Base-by-base conservation (phyloP, 495 filamentous ascomycete species). In the Penicillium mononematosum region DNA sequence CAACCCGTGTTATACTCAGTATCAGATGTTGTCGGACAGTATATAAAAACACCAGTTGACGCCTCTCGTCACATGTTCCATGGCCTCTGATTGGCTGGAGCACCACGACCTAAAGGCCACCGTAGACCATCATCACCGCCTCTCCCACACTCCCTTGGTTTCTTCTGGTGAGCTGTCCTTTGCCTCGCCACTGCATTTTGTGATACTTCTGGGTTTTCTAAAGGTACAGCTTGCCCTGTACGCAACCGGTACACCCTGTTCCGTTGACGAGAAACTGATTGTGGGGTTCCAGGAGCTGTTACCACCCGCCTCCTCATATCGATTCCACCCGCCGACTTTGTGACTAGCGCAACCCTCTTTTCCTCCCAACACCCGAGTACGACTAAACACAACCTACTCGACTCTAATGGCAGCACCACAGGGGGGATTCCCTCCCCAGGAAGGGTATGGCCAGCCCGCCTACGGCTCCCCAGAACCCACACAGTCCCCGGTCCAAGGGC, bases 351-450 rank as follows among this genome's bases (percentile, higher is more conserved):
- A 32, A 55, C 43, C 24, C 32, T 16, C 29, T 25, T 31, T 53
- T 41, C 58, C n/a, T 20, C 41, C n/a, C 50, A 54, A 42, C 53
- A 36, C 41, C 54, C 41, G 12, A 42, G 53, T 56, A 24, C 32
- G 51, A 36, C 27, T 16, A 53, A 19, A 55, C 53, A 38, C 25
- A 64, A 22, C 63, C 42, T 64, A 43, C 36, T 31, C 59, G 17
- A 58, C 52, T 63, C 61, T 56, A 58, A 83, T 83, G 80, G 77
- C 79, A 63, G 68, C 76, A 70, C 84, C 85, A 70, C 85, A 85
- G 57, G 87, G 88, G 69, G 83, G 80, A 58, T 89, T 88, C 65
- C 79, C 78, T 70, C 71, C 78, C 55, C 77, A 80, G 64, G 78
- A 80, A 70, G 76, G 74, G 58, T 77, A 81, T 56, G 76, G 70